These are phyloP conservation scores for Cyclotella choctawhatcheeana DNA, from an alignment of 108 stramenopile genomes.

Conservation along the genomic window DNA sequence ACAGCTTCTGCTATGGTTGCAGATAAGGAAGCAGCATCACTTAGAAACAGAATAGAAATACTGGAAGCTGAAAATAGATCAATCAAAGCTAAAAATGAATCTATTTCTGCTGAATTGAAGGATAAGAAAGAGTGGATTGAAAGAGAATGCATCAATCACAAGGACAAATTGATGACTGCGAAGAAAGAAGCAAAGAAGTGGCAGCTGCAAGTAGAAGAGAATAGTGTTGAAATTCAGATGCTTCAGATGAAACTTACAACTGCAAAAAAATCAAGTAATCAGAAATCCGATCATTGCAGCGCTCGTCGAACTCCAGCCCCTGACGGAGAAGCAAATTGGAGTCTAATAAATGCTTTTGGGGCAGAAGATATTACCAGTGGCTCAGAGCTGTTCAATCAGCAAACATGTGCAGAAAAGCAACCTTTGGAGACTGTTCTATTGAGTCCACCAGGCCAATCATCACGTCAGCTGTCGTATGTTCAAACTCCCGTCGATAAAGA, in stretches of 20 bases:
- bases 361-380: conserved; percentile 29
- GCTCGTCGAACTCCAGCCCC: conserved; percentile 5
- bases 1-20: conserved; percentile 9
- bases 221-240: conserved; percentile 28
- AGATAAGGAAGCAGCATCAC: conserved; percentile 7
- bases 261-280: background rate
- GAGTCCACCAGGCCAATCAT: conserved; percentile 16
- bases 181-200: conserved; percentile 7
- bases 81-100: too few relatives aligned
- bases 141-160: background rate
- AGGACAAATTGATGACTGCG: conserved; percentile 18
- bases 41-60: conserved; percentile 10
- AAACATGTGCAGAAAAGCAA: conserved; percentile 15
- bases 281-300: background rate
- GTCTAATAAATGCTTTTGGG: conserved; percentile 28
- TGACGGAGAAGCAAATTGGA: background rate
- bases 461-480: conserved; percentile 25
- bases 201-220: conserved; percentile 24
- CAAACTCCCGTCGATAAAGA: conserved; percentile 23
- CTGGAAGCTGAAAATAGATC: conserved; percentile 9
- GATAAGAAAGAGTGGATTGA: background rate
- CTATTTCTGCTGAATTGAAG: background rate
- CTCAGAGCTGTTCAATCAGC: conserved; percentile 8
- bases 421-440: conserved; percentile 19
- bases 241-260: conserved; percentile 9